Evolutionary conservation across 345 rosid genomes (phyloP).

Genomic region (Pistacia vera): DNA sequence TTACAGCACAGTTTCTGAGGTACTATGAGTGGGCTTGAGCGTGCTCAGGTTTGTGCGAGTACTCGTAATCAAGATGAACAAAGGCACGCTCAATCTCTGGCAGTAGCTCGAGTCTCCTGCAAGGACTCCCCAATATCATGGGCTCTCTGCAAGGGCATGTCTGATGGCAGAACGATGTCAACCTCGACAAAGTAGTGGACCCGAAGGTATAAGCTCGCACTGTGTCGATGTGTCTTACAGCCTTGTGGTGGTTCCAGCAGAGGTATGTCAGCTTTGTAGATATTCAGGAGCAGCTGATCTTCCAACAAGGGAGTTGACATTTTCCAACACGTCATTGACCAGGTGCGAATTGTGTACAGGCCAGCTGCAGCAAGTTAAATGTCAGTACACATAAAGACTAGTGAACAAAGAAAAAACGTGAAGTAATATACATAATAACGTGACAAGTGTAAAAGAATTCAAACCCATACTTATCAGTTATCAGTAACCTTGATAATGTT

Average conservation of each 20-base stretch:
- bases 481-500: no score
- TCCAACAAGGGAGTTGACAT: slow-evolving; percentile 90
- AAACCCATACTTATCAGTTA: no score
- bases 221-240: slow-evolving; percentile 87
- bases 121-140: slow-evolving; percentile 91
- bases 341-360: slow-evolving; percentile 92
- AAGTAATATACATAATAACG: no score
- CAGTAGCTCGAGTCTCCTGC: slow-evolving; percentile 88
- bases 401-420: neutral
- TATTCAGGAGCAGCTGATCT: slow-evolving; percentile 87
- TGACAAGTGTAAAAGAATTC: no score
- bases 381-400: neutral
- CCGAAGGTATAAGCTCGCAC: slow-evolving; percentile 99
- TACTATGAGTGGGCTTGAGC: slow-evolving; percentile 53
- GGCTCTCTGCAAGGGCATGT: slow-evolving; percentile 90
- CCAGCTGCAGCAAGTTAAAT: slow-evolving; percentile 59
- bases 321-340: slow-evolving; percentile 96
- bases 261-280: slow-evolving; percentile 89
- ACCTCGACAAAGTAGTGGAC: slow-evolving; percentile 98
- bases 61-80: slow-evolving; percentile 98
- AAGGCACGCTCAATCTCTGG: slow-evolving; percentile 94
- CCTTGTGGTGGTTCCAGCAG: slow-evolving; percentile 95
- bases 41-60: slow-evolving; percentile 92
- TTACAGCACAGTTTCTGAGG: neutral
- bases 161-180: slow-evolving; percentile 87